Evolutionary conservation across 257 asterid genomes (phyloP), one percentile per base, ranked within the genome.

Genomic region (Solanum boliviense): DNA sequence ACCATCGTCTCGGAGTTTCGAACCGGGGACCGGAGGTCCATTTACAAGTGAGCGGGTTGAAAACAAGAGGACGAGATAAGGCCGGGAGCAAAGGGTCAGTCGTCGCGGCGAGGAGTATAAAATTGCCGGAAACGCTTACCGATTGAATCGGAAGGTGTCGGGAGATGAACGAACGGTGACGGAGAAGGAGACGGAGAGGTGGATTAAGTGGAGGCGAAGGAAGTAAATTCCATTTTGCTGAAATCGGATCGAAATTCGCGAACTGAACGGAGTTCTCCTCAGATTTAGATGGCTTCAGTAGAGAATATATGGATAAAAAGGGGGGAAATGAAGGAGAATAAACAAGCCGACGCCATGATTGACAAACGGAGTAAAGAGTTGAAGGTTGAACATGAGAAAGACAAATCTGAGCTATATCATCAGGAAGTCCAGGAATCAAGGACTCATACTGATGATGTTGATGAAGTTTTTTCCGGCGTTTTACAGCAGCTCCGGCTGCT

Each of bases 101-200:
- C 27, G 98, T 94, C 81, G 97, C 98, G 9, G 99, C 96, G 68
- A 96, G 91, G 89, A 95, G 75, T 76, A 94, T 86, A 13, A 95
- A 91, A 1, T 93, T 90, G 0, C 96, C 96, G 38, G 93, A 82
- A 8, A 88, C 96, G 62, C 93, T 18, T 20, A 94, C 90, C 6
- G 98, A 90, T 72, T 96, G 99, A 88, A 96, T 83, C 0, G 99
- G 97, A 9, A 96, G 91, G 58, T 91, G 89, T 7, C 99, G 98
- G 0, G 98, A 93, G 9, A 96, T 94, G 89, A 94, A 96, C 73
- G 98, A 93, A 2, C 95, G 98, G 91, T 96, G 98, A 85, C 93
- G 94, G 90, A 91, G 87, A 83, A 94, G 94, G 90, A 96, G 86
- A 13, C 89, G 87, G 5, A 79, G 92, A 21, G 91, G 92, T 1